These are phyloP conservation scores for Neohortaea acidophila DNA, from an alignment of 495 filamentous ascomycete species.

Conservation along the genomic window DNA sequence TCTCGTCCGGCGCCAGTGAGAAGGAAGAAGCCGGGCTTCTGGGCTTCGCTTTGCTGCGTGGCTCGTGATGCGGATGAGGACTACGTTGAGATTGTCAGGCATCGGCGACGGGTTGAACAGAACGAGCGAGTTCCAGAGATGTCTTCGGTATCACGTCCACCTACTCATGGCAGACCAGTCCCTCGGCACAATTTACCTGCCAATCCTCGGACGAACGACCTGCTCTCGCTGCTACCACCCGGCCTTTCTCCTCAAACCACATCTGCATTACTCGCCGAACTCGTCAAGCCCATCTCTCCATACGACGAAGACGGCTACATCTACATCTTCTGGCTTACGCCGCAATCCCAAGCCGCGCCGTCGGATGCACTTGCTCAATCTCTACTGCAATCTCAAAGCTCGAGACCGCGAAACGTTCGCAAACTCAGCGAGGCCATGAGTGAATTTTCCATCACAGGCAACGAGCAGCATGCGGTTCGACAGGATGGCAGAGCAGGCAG, in stretches of 20 bases:
- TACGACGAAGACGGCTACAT: conserved; percentile 83
- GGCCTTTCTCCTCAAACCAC: conserved; percentile 47
- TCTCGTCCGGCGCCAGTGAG: not conserved
- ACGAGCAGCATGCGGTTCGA: too few relatives aligned
- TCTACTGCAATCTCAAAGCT: conserved; percentile 32
- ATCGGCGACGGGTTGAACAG: conserved; percentile 19
- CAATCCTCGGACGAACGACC: conserved; percentile 34
- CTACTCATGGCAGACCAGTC: conserved; percentile 4
- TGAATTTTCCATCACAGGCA: conserved; percentile 31
- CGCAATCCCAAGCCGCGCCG: conserved; percentile 25
- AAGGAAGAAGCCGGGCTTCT: conserved; percentile 23
- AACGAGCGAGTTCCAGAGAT: conserved; percentile 2
- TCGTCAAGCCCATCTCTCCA: conserved; percentile 65
- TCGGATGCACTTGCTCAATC: conserved; percentile 43
- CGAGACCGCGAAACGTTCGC: conserved; percentile 27
- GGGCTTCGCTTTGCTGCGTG: conserved; percentile 22
- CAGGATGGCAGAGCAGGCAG: not conserved
- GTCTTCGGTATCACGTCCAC: conserved; percentile 8
- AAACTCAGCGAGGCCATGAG: conserved; percentile 53
- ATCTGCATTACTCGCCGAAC: conserved; percentile 51
- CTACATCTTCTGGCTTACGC: conserved; percentile 89
- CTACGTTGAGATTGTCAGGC: conserved; percentile 28
- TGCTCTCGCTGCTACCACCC: conserved; percentile 53
- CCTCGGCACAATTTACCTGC: too few relatives aligned
- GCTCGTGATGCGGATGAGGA: conserved; percentile 20